Conservation (phyloP, 2,329 filamentous ascomycete species). For the Cyanodermella asteris region DNA sequence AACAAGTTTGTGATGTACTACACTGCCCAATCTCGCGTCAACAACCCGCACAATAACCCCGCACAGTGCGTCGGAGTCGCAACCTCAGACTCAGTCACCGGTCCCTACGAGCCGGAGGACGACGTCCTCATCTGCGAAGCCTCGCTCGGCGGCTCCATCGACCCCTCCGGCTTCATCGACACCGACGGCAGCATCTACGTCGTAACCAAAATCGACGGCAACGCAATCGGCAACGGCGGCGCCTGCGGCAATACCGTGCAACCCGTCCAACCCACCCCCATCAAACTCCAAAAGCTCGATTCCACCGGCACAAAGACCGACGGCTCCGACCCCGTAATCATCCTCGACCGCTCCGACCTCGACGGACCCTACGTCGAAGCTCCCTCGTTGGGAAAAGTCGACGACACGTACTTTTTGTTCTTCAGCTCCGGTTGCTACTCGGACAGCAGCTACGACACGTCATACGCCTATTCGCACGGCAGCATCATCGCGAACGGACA, state of each 20-base stretch:
- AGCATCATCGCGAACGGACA: too few relatives aligned
- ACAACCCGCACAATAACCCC: constrained; percentile 12
- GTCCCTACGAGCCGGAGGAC: constrained; percentile 33
- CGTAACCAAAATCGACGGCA: constrained; percentile 45
- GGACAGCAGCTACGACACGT: constrained; percentile 33
- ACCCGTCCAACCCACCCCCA: constrained; percentile 27
- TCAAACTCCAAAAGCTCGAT: constrained; percentile 32
- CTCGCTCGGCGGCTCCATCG: constrained; percentile 46
- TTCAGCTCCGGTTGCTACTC: constrained; percentile 40
- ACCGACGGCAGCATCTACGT: constrained; percentile 33
- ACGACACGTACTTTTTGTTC: constrained; percentile 37
- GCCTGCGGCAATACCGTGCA: constrained; percentile 26
- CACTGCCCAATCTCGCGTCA: constrained; percentile 25
- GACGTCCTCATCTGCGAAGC: too few relatives aligned
- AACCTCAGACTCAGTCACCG: constrained; percentile 22
- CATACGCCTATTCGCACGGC: too few relatives aligned
- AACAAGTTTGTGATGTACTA: constrained; percentile 41
- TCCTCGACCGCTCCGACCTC: constrained; percentile 39
- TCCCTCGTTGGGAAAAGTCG: constrained; percentile 29
- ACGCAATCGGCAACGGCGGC: constrained; percentile 27
- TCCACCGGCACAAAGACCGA: constrained; percentile 30
- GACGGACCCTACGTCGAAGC: constrained; percentile 44
- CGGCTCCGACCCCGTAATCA: constrained; percentile 30
- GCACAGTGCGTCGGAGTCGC: constrained; percentile 39
- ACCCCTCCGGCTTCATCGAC: constrained; percentile 38